These are phyloP conservation scores for Austroboletus festivus DNA, from an alignment of 768 basidiomycete species.

Conservation along the genomic window DNA sequence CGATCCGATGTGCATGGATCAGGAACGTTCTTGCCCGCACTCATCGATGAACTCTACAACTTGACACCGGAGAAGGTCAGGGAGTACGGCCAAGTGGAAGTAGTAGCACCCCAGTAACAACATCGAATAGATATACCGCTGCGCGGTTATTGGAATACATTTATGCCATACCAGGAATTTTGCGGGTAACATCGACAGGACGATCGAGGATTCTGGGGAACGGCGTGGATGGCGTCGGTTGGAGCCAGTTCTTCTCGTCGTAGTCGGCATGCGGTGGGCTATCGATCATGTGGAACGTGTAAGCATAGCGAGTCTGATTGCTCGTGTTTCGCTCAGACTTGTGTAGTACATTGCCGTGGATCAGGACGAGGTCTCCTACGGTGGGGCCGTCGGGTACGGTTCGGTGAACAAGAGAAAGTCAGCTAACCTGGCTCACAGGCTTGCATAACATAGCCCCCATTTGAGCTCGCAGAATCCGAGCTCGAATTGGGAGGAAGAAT, in stretches of 20 bases:
- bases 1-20: constrained; percentile 55
- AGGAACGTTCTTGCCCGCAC: constrained; percentile 60
- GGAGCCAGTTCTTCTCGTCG: constrained; percentile 94
- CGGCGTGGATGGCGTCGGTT: constrained; percentile 81
- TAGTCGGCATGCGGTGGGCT: constrained; percentile 66
- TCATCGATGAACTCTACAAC: constrained; percentile 59
- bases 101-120: constrained; percentile 4
- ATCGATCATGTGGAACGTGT: constrained; percentile 96
- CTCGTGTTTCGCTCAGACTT: constrained; percentile 87
- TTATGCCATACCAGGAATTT: not conserved
- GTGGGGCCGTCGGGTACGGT: not conserved
- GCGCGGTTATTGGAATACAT: not conserved
- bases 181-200: constrained; percentile 9
- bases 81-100: constrained; percentile 28
- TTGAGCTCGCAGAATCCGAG: constrained; percentile 2
- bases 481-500: constrained; percentile 17
- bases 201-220: constrained; percentile 59
- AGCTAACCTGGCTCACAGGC: constrained; percentile 66
- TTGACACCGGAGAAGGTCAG: constrained; percentile 38
- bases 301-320: constrained; percentile 79
- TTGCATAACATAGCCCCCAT: constrained; percentile 60
- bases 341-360: constrained; percentile 91
- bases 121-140: not conserved
- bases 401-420: not conserved
- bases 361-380: constrained; percentile 84